phyloP scores from a whole-genome alignment of 352 stramenopile genomes.

The Plasmopara viticola region DNA sequence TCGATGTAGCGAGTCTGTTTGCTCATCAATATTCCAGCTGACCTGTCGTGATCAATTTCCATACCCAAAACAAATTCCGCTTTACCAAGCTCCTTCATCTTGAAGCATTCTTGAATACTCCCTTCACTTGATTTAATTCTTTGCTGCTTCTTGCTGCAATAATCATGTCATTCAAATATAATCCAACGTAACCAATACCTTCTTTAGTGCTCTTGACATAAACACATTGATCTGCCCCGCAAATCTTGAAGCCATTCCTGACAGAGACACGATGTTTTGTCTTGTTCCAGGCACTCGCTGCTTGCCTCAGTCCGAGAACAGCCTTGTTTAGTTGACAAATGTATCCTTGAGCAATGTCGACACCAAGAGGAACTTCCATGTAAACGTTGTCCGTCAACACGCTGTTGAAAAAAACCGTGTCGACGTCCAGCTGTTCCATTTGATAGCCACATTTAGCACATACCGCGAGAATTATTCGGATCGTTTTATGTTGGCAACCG shows the following conservation, averaged over 20 bases:
- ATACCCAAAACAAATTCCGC: conserved; percentile 18
- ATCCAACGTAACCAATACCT: too few relatives aligned
- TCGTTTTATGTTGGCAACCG: too few relatives aligned
- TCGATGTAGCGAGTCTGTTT: background rate
- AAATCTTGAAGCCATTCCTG: conserved; percentile 7
- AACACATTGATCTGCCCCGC: conserved; percentile 11
- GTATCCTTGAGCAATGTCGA: too few relatives aligned
- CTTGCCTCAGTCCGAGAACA: conserved; percentile 16
- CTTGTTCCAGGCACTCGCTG: conserved; percentile 17
- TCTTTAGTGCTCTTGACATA: conserved; percentile 8
- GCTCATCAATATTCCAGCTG: background rate
- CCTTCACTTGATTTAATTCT: conserved; percentile 2
- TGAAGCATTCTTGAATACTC: background rate
- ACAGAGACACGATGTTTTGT: background rate
- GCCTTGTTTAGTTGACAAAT: conserved; percentile 14
- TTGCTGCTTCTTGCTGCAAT: conserved; percentile 3
- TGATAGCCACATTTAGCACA: too few relatives aligned
- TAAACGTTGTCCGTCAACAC: too few relatives aligned
- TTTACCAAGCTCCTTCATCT: conserved; percentile 19
- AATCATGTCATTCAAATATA: conserved; percentile 7
- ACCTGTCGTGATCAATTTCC: too few relatives aligned
- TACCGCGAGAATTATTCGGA: too few relatives aligned
- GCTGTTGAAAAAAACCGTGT: too few relatives aligned
- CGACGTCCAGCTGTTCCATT: too few relatives aligned
- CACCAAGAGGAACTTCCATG: too few relatives aligned